Evolutionary conservation across 768 basidiomycete genomes (phyloP), one percentile per base, ranked within the genome.

Genomic region (Panaeolus cyanescens): DNA sequence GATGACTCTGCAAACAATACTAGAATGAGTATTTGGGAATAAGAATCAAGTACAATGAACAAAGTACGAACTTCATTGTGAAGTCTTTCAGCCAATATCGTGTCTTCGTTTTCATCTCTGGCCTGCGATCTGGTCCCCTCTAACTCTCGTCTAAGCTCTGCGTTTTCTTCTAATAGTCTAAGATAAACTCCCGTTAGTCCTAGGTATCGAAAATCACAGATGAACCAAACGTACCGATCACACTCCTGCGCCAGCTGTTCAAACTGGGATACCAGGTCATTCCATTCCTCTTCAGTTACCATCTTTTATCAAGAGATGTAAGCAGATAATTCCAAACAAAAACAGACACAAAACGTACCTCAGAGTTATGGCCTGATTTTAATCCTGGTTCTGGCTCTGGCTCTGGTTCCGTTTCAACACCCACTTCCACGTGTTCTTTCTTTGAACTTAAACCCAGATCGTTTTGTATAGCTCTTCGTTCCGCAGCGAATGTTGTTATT

Each of bases 401-500:
- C 0, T 13, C 25, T 4, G 9, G 3, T 3, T 50, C 25, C 12
- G 45, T 28, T 50, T 13, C 45, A 28, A 50, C 45, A 30, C 10
- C 45, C 3, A 50, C 45, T 13, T 50, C 45, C 45, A 28, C 45
- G 12, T 28, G 13, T 28, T 28, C 10, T 25, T 22, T 22, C 22
- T 28, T 28, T 4, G 10, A 13, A 25, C 12, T 12, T 4, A 50
- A 50, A 20, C 25, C 45, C 25, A 50, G 30, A 50, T 50, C 45
- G 5, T 15, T 22, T 50, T 50, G 45, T 9, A 28, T 61, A 1
- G 64, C 64, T 10, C 70, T 67, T 39, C 79, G 70, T 60, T 84
- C 83, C 12, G 70, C 61, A 33, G 67, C 70, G 32, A 82, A 77
- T 2, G 68, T 70, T 13, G 80, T 76, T 25, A 80, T 69, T 42